Evolutionary conservation across 225 moss, liverwort and hornwort species (phyloP), one percentile per base, ranked within the genome.

Genomic region (Straminergon stramineum): DNA sequence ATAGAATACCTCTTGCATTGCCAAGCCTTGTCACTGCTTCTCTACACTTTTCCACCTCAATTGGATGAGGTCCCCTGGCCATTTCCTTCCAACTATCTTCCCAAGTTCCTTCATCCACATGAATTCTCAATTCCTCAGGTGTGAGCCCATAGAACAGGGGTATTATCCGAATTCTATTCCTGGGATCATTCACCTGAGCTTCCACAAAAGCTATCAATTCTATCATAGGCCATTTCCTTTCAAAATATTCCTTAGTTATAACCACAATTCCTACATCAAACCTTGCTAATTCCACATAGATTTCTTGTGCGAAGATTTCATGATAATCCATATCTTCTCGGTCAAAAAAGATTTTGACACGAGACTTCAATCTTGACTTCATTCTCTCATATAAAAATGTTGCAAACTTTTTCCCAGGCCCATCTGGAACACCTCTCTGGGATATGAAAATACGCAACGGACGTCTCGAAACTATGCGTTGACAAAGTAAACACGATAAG

Each of bases 341-440:
- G 30, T 27, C 18, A 13, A 19, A 11, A 34, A 51, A 65, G 9
- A 24, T 22, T 12, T 53, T 17, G 11, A 66, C 1, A 0, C 2
- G 5, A 32, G 11, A 34, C 14, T 16, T 24, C 20, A 15, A 28
- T 27, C 9, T 9, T 27, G 9, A 27, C 3, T 1, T 41, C 5
- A 52, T 2, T 22, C 0, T 3, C 0, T 20, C 1, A 19, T 19
- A 0, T 12, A 51, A 7, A 0, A 0, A 5, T 0, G 0, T 48
- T 75, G 34, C 0, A 34, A 52, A 34, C 2, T 7, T 18, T 34
- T 8, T 8, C 7, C 7, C 5, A 5, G 4, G 21, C 8, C 21
- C 21, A 34, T 13, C 0, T 7, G 6, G 6, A 32, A 0, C 7
- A 75, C 19, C 4, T 75, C 0, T 11, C 0, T 51, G 4, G 32